A percentile compares a stretch with the other conserved stretches of the same genome.
Conservation (phyloP, 1,284 basidiomycete genomes). For the Schizophyllum commune region DNA sequence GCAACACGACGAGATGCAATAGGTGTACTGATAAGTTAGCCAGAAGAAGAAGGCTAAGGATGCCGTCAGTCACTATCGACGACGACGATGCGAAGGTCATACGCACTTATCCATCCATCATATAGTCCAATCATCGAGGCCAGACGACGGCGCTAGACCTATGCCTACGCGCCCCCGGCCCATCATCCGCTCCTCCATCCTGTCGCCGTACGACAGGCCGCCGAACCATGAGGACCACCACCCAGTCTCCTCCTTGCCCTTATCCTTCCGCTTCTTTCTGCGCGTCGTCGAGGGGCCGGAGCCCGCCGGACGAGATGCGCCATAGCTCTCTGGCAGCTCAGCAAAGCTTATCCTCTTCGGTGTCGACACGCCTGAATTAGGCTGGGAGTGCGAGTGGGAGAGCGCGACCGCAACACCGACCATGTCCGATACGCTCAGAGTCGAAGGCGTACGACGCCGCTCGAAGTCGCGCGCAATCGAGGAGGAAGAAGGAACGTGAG, state of each 20-base stretch:
- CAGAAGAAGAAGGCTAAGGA: neutral
- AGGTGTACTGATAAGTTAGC: neutral
- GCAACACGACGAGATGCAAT: neutral
- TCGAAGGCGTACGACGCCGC: slow-evolving; percentile 7
- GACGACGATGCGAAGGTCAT: neutral
- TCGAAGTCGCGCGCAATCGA: slow-evolving; percentile 10
- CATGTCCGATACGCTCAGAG: slow-evolving; percentile 18
- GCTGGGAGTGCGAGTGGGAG: neutral
- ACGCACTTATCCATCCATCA: neutral
- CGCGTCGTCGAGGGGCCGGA: slow-evolving; percentile 17
- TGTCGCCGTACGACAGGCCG: neutral
- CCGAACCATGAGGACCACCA: slow-evolving; percentile 12
- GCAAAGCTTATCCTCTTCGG: slow-evolving; percentile 68
- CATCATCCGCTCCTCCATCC: neutral
- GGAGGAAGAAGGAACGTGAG: slow-evolving; percentile 23
- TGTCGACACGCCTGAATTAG: slow-evolving; percentile 32
- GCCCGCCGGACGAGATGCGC: slow-evolving; percentile 20
- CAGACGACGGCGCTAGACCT: neutral
- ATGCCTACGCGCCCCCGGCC: neutral
- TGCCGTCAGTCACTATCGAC: neutral
- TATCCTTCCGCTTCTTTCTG: slow-evolving; percentile 17
- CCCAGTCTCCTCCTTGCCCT: slow-evolving; percentile 14
- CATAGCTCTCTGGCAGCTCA: slow-evolving; percentile 58
- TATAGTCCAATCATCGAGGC: neutral
- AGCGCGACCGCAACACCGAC: slow-evolving; percentile 18